phyloP scores from a whole-genome alignment of 768 basidiomycete species.

The Tremella yokohamensis region DNA sequence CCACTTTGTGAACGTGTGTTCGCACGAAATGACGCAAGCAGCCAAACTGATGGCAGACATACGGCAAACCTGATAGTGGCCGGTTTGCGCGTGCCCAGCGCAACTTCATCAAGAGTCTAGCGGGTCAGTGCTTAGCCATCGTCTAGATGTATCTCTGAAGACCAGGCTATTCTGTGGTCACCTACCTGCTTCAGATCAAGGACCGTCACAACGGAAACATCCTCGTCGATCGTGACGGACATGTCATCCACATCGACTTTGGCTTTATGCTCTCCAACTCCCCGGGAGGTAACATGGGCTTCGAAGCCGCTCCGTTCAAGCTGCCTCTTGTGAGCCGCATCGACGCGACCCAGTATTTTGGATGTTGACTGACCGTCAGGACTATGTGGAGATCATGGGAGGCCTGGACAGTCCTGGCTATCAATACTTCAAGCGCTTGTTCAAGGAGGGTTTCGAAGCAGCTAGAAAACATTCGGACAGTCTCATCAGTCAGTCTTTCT shows the following conservation, averaged over 20 bases:
- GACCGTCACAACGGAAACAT: constrained; percentile 99
- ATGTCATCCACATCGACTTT: constrained; percentile 93
- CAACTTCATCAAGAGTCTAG: constrained; percentile 88
- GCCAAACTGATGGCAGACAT: constrained; percentile 59
- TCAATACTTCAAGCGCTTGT: constrained; percentile 76
- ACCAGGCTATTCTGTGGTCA: constrained; percentile 87
- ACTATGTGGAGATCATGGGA: constrained; percentile 94
- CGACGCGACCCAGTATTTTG: neutral
- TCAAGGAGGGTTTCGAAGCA: constrained; percentile 88
- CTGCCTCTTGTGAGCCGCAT: constrained; percentile 59
- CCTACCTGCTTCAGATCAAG: constrained; percentile 96
- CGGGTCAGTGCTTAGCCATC: constrained; percentile 56
- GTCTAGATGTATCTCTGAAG: constrained; percentile 4
- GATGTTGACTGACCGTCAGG: constrained; percentile 49
- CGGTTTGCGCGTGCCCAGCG: constrained; percentile 85
- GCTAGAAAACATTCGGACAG: constrained; percentile 94
- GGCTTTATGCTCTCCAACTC: constrained; percentile 97
- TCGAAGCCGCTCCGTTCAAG: constrained; percentile 99
- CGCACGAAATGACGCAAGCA: too few species aligned
- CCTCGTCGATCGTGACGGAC: constrained; percentile 88
- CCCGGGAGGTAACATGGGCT: constrained; percentile 86
- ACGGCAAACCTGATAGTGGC: constrained; percentile 80
- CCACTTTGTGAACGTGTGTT: constrained; percentile 77
- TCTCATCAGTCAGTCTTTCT: constrained; percentile 69
- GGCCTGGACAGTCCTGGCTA: constrained; percentile 73